Base-by-base conservation (phyloP, 1,139 yeast species). In the Zygoascus hellenicus region DNA sequence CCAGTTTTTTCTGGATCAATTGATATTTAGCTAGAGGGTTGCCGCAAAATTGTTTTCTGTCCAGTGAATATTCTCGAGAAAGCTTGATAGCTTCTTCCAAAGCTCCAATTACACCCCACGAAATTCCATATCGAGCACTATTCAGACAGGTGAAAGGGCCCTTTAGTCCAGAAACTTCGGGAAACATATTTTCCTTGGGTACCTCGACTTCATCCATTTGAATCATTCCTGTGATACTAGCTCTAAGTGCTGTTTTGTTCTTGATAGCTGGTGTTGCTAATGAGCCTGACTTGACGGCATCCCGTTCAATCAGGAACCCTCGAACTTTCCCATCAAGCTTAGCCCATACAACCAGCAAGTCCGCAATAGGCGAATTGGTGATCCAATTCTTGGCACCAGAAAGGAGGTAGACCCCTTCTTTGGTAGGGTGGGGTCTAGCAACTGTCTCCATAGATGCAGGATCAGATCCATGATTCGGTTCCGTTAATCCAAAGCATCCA, bases 31-130 rank as follows among this genome's bases (percentile, higher is more conserved):
- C 75, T 41, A 70, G 59, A 16, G 74, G 73, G 45, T 66, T 60
- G 33, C 61, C 61, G 37, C 55, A 50, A 58, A 70, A 70, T 57
- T 70, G 75, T 51, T 61, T 63, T 45, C 75, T 61, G 35, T 70
- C 75, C 38, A 70, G 57, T 6, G 72, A 53, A 53, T 70, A 71
- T 42, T 58, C 58, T 41, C 75, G 62, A 2, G 75, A 63, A 16
- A 68, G 57, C 33, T 58, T 61, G 42, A 70, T 55, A 3, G 72
- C 63, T 47, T 67, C 72, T 53, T 70, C 75, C 36, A 70, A 59
- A 2, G 75, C 75, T 30, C 75, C 75, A 59, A 70, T 66, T 13
- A 69, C 61, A 39, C 75, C 75, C 73, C 74, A 70, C 6, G 74
- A 67, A 49, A 70, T 70, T 11, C 75, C 75, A 48, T 62, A 68